Evolutionary conservation across 495 filamentous ascomycete species (phyloP).

Genomic region (Daldinia childiae): DNA sequence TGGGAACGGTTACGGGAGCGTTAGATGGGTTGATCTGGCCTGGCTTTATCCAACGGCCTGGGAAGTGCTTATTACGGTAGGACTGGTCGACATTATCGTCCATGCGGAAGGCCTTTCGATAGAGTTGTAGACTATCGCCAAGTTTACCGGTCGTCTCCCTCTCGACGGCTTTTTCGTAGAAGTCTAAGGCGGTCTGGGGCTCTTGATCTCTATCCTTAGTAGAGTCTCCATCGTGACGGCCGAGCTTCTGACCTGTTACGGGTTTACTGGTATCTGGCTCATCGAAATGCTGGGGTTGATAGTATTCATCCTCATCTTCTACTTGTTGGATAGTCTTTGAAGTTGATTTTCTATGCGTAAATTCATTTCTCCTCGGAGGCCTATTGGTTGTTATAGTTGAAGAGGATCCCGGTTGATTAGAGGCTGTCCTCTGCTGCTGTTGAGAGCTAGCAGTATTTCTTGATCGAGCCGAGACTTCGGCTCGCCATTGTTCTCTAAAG

Average conservation of each 20-base stretch:
- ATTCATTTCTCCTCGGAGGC: constrained; percentile 40
- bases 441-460: constrained; percentile 44
- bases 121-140: constrained; percentile 88
- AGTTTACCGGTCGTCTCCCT: constrained; percentile 83
- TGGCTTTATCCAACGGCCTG: constrained; percentile 59
- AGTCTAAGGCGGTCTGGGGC: constrained; percentile 83
- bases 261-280: constrained; percentile 38
- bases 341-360: constrained; percentile 33
- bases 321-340: constrained; percentile 26
- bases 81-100: constrained; percentile 83
- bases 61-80: constrained; percentile 92
- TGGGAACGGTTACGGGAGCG: constrained; percentile 61
- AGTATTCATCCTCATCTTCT: constrained; percentile 55
- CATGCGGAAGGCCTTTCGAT: constrained; percentile 90
- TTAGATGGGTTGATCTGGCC: constrained; percentile 60
- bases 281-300: constrained; percentile 51
- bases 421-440: constrained; percentile 17
- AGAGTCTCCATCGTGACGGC: constrained; percentile 21
- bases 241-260: constrained; percentile 26
- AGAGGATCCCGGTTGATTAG: constrained; percentile 28
- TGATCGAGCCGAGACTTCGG: constrained; percentile 71
- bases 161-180: constrained; percentile 93
- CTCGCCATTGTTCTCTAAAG: constrained; percentile 84
- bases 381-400: constrained; percentile 34
- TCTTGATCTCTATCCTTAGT: constrained; percentile 51